phyloP scores from a whole-genome alignment of 352 stramenopile genomes.

The Phytopythium sindhum region DNA sequence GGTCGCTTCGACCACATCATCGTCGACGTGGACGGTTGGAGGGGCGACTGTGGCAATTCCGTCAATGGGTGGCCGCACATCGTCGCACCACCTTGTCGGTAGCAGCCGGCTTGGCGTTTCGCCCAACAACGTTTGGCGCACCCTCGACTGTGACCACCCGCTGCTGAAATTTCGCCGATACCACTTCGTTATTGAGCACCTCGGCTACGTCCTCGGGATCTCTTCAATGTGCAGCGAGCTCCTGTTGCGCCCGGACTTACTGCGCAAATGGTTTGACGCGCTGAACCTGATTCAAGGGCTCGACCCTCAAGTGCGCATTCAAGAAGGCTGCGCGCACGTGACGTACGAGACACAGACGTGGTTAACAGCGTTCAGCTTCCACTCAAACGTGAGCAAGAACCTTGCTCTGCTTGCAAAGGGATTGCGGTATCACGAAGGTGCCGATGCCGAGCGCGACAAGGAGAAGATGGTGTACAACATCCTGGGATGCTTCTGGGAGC shows the following conservation, averaged over 20 bases:
- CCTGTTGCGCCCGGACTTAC: constrained; percentile 44
- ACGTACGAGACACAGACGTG: constrained; percentile 94
- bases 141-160: constrained; percentile 88
- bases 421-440: constrained; percentile 51
- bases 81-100: constrained; percentile 1
- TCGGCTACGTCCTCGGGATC: constrained; percentile 96
- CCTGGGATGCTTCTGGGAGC: constrained; percentile 68
- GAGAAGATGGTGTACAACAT: constrained; percentile 68
- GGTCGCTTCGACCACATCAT: constrained; percentile 7
- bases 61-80: constrained; percentile 8
- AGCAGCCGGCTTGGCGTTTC: constrained; percentile 1
- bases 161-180: constrained; percentile 93
- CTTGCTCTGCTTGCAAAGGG: constrained; percentile 59
- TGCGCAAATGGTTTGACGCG: constrained; percentile 70
- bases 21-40: constrained; percentile 11
- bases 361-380: constrained; percentile 92
- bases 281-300: constrained; percentile 77
- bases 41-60: constrained; percentile 7
- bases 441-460: constrained; percentile 31
- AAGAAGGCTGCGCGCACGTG: constrained; percentile 85
- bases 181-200: constrained; percentile 90
- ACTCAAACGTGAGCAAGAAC: constrained; percentile 66
- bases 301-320: constrained; percentile 70
- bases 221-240: constrained; percentile 64
- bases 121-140: constrained; percentile 25